Conservation (phyloP, 345 rosid genomes). For the Turnera subulata region DNA sequence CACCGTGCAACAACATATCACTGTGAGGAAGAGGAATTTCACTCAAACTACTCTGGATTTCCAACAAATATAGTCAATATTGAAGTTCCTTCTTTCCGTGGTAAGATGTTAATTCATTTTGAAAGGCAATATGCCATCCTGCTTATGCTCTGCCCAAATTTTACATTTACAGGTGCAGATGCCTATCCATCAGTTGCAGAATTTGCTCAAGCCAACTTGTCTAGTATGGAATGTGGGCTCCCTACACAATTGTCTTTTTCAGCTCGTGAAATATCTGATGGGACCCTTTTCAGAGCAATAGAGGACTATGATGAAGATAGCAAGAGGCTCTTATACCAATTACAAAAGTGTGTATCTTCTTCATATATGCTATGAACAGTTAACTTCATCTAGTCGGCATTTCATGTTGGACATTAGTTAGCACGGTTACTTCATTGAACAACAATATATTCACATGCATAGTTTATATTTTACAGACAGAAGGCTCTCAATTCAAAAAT, state of each 20-base stretch:
- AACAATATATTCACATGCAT: no score
- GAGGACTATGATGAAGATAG: constrained; percentile 93
- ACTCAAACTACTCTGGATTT: constrained; percentile 86
- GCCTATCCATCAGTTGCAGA: constrained; percentile 71
- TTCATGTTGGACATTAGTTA: no score
- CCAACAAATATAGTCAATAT: constrained; percentile 89
- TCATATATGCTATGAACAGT: not conserved
- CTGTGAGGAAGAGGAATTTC: constrained; percentile 57
- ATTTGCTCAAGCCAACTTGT: constrained; percentile 52
- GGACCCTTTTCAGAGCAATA: constrained; percentile 90
- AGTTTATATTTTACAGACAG: no score
- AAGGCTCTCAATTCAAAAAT: no score
- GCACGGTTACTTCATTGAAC: no score
- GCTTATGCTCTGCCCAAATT: constrained; percentile 21
- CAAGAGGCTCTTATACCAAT: constrained; percentile 74
- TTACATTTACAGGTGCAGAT: constrained; percentile 41
- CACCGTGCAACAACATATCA: constrained; percentile 25
- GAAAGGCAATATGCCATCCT: constrained; percentile 7
- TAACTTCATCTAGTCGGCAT: no score
- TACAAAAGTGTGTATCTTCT: constrained; percentile 56
- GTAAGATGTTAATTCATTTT: constrained; percentile 33
- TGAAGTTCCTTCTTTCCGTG: constrained; percentile 77
- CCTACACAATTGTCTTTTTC: constrained; percentile 90
- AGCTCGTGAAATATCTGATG: constrained; percentile 94
- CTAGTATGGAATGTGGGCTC: constrained; percentile 84